phyloP scores from a whole-genome alignment of 2,329 filamentous ascomycete species.

The Epichloe uncinata region DNA sequence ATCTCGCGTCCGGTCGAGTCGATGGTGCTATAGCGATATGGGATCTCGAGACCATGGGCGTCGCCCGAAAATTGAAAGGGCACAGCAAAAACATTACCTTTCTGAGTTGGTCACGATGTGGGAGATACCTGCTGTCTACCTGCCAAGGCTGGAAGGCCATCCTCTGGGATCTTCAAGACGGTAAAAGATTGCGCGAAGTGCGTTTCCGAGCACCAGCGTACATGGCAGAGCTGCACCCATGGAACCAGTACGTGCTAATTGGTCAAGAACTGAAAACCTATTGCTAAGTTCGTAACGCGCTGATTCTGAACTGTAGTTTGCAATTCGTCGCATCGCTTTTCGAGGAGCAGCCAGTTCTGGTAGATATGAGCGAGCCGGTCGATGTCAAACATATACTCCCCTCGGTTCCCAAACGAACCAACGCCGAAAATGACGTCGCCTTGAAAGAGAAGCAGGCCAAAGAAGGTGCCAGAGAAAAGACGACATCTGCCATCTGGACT shows the following conservation, averaged over 20 bases:
- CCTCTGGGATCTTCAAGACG: constrained; percentile 73
- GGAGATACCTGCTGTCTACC: constrained; percentile 79
- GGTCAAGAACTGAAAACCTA: neutral
- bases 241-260: constrained; percentile 52
- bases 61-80: constrained; percentile 84
- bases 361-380: constrained; percentile 59
- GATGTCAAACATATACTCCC: constrained; percentile 63
- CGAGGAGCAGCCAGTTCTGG: constrained; percentile 81
- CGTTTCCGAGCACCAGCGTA: constrained; percentile 90
- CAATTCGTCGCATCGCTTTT: constrained; percentile 86
- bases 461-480: constrained; percentile 89
- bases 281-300: neutral
- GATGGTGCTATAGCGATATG: constrained; percentile 94
- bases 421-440: constrained; percentile 55
- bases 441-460: constrained; percentile 72
- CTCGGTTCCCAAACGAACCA: constrained; percentile 65
- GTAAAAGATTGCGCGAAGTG: constrained; percentile 64
- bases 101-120: constrained; percentile 86
- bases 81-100: constrained; percentile 92
- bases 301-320: constrained; percentile 37
- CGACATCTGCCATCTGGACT: constrained; percentile 84
- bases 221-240: constrained; percentile 88
- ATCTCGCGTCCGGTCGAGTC: constrained; percentile 82
- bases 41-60: constrained; percentile 94
- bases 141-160: constrained; percentile 96